Evolutionary conservation across 768 basidiomycete species (phyloP).

Genomic region (Macrolepiota dolichaula): DNA sequence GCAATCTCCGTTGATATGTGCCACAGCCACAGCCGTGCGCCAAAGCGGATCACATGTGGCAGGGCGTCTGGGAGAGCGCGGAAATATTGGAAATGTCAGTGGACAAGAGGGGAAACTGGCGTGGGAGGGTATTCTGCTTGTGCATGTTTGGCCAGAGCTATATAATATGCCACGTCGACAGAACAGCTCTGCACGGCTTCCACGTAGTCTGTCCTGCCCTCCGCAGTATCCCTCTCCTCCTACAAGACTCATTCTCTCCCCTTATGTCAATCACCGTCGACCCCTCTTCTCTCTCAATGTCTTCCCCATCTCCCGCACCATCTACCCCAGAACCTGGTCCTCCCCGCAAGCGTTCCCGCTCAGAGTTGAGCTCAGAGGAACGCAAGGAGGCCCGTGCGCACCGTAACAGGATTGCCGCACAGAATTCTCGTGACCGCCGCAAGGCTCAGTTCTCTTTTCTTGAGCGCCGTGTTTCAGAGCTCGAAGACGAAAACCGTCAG

Average conservation of each 20-base stretch:
- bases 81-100: neutral
- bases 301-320: slow-evolving; percentile 19
- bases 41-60: neutral
- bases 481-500: slow-evolving; percentile 81
- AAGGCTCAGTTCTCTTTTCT: slow-evolving; percentile 78
- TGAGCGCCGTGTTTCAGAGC: slow-evolving; percentile 63
- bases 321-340: slow-evolving; percentile 29
- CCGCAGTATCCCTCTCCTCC: slow-evolving; percentile 27
- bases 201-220: slow-evolving; percentile 35
- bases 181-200: slow-evolving; percentile 22
- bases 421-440: slow-evolving; percentile 87
- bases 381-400: slow-evolving; percentile 87
- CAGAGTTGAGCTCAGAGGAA: slow-evolving; percentile 63
- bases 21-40: neutral
- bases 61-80: neutral
- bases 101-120: neutral
- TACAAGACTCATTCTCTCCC: slow-evolving; percentile 11
- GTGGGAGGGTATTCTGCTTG: neutral
- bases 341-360: slow-evolving; percentile 73
- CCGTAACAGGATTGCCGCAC: slow-evolving; percentile 90
- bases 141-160: neutral
- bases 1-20: neutral
- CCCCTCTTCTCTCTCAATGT: slow-evolving; percentile 30
- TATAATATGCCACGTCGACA: slow-evolving; percentile 22
- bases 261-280: slow-evolving; percentile 19